A percentile compares a stretch with the other conserved stretches of the same genome.
These are phyloP conservation scores for Calamus simplicifolius DNA, from an alignment of 176 grass and related monocot genomes.

Conservation along the genomic window DNA sequence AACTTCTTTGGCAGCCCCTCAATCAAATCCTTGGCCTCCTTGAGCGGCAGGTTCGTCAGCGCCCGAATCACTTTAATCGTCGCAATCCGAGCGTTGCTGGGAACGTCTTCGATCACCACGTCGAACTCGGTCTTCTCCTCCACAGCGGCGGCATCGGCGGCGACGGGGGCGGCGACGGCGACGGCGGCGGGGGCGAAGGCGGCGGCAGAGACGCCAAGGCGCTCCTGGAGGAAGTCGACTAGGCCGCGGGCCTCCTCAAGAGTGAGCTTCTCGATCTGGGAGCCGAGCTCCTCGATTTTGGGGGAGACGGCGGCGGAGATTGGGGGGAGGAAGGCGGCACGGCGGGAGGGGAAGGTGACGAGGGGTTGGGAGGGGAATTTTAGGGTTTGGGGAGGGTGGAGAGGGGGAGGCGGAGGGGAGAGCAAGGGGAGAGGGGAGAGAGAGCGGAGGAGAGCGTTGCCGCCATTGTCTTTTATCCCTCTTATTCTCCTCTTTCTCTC, in stretches of 20 bases:
- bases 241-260: slow-evolving; percentile 14
- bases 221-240: slow-evolving; percentile 13
- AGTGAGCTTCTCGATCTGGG: not conserved
- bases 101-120: slow-evolving; percentile 16
- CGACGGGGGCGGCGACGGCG: not conserved
- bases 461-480: too few species aligned
- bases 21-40: slow-evolving; percentile 22
- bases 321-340: not conserved
- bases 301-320: not conserved
- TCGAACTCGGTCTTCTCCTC: slow-evolving; percentile 23
- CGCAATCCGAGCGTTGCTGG: slow-evolving; percentile 12
- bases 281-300: slow-evolving; percentile 5
- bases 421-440: slow-evolving; percentile 47
- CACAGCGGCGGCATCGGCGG: not conserved
- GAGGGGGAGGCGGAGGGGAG: slow-evolving; percentile 40
- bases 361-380: slow-evolving; percentile 14
- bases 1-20: slow-evolving; percentile 18
- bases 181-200: slow-evolving; percentile 4
- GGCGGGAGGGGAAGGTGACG: slow-evolving; percentile 6
- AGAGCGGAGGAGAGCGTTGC: slow-evolving; percentile 8
- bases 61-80: slow-evolving; percentile 19
- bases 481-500: too few species aligned
- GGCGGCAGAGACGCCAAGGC: slow-evolving; percentile 9
- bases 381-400: not conserved
- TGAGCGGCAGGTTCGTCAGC: slow-evolving; percentile 16